Evolutionary conservation across 2,329 filamentous ascomycete species (phyloP), one percentile per base, ranked within the genome.

Genomic region (Aureobasidium zeae): DNA sequence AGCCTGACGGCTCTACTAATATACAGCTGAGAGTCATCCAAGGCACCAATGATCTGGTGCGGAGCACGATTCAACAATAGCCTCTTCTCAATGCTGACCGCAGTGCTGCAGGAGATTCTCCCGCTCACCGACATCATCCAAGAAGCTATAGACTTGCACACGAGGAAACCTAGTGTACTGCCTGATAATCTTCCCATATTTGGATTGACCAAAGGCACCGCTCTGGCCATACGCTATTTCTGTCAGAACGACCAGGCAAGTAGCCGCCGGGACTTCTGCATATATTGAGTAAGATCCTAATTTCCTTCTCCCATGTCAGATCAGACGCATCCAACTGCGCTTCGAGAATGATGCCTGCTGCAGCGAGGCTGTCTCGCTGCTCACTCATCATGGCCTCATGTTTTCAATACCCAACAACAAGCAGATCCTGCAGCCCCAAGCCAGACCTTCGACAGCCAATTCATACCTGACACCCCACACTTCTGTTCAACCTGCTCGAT

Each of bases 151-250:
- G 39, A 43, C 2, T 21, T 43, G 22, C 30, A 43, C 13, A 33
- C 8, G 16, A 21, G 22, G 15, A 15, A 34, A 2, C 39, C 29
- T 2, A n/a, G 21, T 15, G 15, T n/a, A 12, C n/a, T 16, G 7
- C 29, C 29, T 15, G 65, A 69, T 8, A 60, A 67, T 41, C 55
- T 70, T 2, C 65, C 66, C 4, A 62, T 69, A n/a, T 66, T 63
- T 32, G 66, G 60, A 24, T 61, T 70, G 22, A 56, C 60, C 8
- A 63, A 62, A 36, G 57, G 57, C 16, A 55, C 61, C 4, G 48
- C 62, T 3, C 50, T 71, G 2, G 68, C 65, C 9, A 51, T 70
- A 11, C 56, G 65, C 41, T 69, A 65, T 52, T 55, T 54, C 30
- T 39, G 62, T 12, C 50, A 57, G n/a, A 54, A 61, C 42, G 52